Percentiles rank a stretch among this genome's conserved stretches.
These are phyloP conservation scores for Achlya hypogyna DNA, from an alignment of 352 stramenopile genomes.

Conservation along the genomic window DNA sequence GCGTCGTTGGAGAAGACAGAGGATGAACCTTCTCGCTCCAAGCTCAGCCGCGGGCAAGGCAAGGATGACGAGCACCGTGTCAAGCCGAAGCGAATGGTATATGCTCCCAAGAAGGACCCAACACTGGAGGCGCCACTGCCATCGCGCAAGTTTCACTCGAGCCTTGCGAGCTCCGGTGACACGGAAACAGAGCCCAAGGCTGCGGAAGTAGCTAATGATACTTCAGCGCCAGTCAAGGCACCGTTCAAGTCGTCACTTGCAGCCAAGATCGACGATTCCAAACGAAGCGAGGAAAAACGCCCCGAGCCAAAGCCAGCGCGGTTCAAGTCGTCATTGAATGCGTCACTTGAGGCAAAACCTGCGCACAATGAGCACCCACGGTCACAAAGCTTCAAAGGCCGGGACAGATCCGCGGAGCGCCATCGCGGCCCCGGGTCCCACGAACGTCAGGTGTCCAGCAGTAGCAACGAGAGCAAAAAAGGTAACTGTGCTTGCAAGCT, in stretches of 20 bases:
- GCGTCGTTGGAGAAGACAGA: not conserved
- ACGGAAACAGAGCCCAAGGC: not conserved
- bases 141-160: not conserved
- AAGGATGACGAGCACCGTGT: too few species aligned
- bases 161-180: not conserved
- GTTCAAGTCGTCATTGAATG: not conserved
- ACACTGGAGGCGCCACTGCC: not conserved
- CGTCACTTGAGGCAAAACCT: not conserved
- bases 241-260: not conserved
- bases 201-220: not conserved
- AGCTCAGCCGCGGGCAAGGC: too few species aligned
- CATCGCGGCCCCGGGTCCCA: not conserved
- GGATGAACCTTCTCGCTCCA: too few species aligned
- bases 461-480: not conserved
- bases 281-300: not conserved
- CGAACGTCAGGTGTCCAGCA: not conserved
- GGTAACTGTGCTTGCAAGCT: not conserved
- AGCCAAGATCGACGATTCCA: not conserved
- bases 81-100: not conserved
- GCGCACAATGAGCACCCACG: not conserved
- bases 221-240: not conserved
- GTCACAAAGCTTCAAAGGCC: not conserved
- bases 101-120: not conserved
- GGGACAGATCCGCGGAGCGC: not conserved
- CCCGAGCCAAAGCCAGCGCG: not conserved